These are phyloP conservation scores for Aegilops sharonensis DNA, from an alignment of 176 grass and related monocot species.

Conservation along the genomic window DNA sequence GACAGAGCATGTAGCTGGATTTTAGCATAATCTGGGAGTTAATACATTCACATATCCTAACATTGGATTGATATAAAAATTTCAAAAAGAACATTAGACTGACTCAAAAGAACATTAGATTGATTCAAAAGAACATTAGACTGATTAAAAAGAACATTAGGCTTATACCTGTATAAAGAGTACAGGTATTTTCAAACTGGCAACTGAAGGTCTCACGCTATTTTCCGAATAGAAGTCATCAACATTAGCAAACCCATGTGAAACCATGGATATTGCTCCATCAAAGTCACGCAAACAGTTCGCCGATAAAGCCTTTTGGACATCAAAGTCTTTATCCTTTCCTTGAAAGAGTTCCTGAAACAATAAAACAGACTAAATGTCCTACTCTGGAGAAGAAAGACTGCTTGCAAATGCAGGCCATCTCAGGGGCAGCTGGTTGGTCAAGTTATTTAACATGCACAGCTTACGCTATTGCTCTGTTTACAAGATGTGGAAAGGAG, in stretches of 20 bases:
- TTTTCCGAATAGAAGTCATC: constrained; percentile 76
- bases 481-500: background rate
- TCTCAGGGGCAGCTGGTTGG: background rate
- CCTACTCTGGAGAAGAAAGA: constrained; percentile 7
- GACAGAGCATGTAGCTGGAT: background rate
- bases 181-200: constrained; percentile 66
- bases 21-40: background rate
- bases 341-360: constrained; percentile 98
- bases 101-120: background rate
- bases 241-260: constrained; percentile 67
- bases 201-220: constrained; percentile 54
- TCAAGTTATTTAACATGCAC: background rate
- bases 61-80: background rate
- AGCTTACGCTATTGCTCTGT: background rate
- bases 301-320: constrained; percentile 71
- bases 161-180: constrained; percentile 83
- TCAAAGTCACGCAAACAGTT: constrained; percentile 76
- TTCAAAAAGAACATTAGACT: background rate
- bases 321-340: constrained; percentile 82
- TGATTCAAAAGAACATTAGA: background rate
- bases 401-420: background rate
- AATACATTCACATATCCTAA: background rate
- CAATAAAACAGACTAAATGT: constrained; percentile 14
- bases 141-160: background rate
- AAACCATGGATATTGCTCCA: constrained; percentile 80